A percentile compares a stretch with the other conserved stretches of the same genome.
phyloP scores from a whole-genome alignment of 805 yeast species.

The Millerago galiae region DNA sequence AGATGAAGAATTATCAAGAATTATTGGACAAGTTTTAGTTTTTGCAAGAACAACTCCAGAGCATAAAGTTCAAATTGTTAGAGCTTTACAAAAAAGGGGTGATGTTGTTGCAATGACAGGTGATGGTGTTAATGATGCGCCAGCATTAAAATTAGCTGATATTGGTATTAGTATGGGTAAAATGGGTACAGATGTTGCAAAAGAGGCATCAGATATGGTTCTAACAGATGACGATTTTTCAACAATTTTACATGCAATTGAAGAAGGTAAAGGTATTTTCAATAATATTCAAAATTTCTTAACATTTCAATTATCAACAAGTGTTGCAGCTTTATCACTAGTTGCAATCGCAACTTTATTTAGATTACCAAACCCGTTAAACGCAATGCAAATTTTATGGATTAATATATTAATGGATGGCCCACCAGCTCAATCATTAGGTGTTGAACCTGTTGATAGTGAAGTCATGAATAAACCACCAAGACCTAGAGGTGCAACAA shows the following conservation, averaged over 20 bases:
- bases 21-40: constrained; percentile 76
- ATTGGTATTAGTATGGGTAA: constrained; percentile 93
- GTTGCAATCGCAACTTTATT: constrained; percentile 84
- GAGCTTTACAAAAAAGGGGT: constrained; percentile 84
- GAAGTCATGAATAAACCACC: constrained; percentile 98
- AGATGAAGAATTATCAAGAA: constrained; percentile 66
- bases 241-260: constrained; percentile 87
- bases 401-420: constrained; percentile 98
- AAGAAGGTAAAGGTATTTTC: constrained; percentile 97
- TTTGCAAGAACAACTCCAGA: constrained; percentile 96
- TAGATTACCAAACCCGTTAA: constrained; percentile 87
- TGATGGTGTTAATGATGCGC: constrained; percentile 98
- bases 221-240: constrained; percentile 95
- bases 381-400: constrained; percentile 98
- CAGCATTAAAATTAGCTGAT: constrained; percentile 94
- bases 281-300: constrained; percentile 91
- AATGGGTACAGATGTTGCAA: constrained; percentile 97
- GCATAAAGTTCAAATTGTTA: constrained; percentile 83
- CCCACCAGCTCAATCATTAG: constrained; percentile 96
- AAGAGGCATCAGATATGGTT: constrained; percentile 97
- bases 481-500: constrained; percentile 78
- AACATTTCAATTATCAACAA: constrained; percentile 92
- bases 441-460: constrained; percentile 95
- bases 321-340: constrained; percentile 88
- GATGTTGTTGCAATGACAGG: constrained; percentile 99